Conservation (phyloP, 2,329 filamentous ascomycete species). For the Fonsecaea nubica region DNA sequence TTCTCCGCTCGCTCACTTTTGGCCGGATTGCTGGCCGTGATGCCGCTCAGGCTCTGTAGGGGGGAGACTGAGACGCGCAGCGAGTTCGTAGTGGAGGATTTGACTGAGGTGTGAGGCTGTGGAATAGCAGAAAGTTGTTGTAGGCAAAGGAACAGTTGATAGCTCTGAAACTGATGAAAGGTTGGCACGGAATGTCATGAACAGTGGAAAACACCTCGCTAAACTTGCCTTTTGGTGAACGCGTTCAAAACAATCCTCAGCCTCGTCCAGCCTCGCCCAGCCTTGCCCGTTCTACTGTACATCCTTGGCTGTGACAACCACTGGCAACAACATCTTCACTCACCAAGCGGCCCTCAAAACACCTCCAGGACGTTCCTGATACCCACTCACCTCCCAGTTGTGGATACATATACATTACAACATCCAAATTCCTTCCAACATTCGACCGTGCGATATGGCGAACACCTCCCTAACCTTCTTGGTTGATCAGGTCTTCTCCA, state of each 20-base stretch:
- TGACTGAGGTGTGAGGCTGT: not conserved
- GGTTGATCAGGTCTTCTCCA: not conserved
- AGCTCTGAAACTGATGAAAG: not conserved
- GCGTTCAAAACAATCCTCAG: not conserved
- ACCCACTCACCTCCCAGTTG: not conserved
- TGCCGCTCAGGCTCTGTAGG: conserved; percentile 29
- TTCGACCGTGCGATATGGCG: not conserved
- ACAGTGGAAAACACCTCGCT: not conserved
- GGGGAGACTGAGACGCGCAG: not conserved
- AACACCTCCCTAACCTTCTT: not conserved
- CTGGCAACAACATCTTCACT: not conserved
- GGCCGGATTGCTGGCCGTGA: conserved; percentile 35
- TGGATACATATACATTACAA: not conserved
- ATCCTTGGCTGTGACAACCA: not conserved
- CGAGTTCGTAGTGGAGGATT: not conserved
- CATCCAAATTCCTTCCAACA: not conserved
- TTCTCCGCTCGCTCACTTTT: conserved; percentile 36
- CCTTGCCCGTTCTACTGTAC: not conserved
- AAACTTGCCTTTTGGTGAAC: not conserved
- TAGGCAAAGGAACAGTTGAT: not conserved
- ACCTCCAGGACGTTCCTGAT: not conserved
- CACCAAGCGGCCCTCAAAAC: not conserved
- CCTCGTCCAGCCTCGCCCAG: not conserved
- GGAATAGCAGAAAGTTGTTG: not conserved
- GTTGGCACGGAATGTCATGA: not conserved